These are phyloP conservation scores for Pulveroboletus frians DNA, from an alignment of 768 basidiomycete genomes.

Conservation along the genomic window DNA sequence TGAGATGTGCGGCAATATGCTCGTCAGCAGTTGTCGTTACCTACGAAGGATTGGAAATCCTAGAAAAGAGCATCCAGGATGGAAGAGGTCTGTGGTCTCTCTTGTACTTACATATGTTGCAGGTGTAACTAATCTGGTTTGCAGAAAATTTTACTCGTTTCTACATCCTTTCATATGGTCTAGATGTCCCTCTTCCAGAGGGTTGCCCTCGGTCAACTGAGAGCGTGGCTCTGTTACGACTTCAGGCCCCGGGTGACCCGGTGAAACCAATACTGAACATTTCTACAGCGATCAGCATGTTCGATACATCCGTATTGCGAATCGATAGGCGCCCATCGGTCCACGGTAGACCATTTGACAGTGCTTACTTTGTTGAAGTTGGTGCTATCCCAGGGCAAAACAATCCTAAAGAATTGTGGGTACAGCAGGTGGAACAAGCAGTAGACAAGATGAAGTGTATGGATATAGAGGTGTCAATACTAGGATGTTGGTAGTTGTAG, in stretches of 20 bases:
- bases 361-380: slow-evolving; percentile 65
- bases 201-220: slow-evolving; percentile 17
- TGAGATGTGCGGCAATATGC: slow-evolving; percentile 66
- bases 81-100: slow-evolving; percentile 19
- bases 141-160: slow-evolving; percentile 69
- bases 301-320: slow-evolving; percentile 44
- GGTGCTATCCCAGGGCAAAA: not conserved
- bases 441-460: slow-evolving; percentile 30
- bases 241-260: slow-evolving; percentile 15
- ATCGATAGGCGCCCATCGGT: slow-evolving; percentile 63
- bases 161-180: slow-evolving; percentile 47
- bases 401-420: slow-evolving; percentile 24
- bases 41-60: slow-evolving; percentile 57
- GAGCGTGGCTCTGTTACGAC: slow-evolving; percentile 37
- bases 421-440: slow-evolving; percentile 31
- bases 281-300: slow-evolving; percentile 27
- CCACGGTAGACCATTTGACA: slow-evolving; percentile 42
- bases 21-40: slow-evolving; percentile 57
- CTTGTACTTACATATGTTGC: not conserved
- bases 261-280: slow-evolving; percentile 7
- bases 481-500: slow-evolving; percentile 46
- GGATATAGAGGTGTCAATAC: slow-evolving; percentile 35
- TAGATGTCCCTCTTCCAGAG: slow-evolving; percentile 26
- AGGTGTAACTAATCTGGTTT: not conserved
- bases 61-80: slow-evolving; percentile 63